Evolutionary conservation across 2,329 filamentous ascomycete species (phyloP).

Genomic region (Coniochaeta prunicola): DNA sequence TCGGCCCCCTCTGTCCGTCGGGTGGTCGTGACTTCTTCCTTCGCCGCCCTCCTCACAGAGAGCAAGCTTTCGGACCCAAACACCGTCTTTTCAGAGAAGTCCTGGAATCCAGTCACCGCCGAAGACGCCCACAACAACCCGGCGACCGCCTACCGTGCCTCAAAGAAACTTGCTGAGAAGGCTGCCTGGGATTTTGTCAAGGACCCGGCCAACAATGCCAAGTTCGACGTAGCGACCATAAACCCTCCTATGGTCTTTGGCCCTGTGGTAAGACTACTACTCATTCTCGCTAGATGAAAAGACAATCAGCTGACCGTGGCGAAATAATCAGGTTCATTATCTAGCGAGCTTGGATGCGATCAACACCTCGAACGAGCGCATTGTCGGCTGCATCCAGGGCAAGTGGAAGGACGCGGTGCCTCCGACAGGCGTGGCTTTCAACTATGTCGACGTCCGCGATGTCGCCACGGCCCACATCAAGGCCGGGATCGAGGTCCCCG

Average conservation of each 20-base stretch:
- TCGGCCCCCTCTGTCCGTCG: slow-evolving; percentile 55
- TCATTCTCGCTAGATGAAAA: slow-evolving; percentile 39
- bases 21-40: slow-evolving; percentile 57
- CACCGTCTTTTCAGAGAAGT: slow-evolving; percentile 36
- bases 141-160: slow-evolving; percentile 43
- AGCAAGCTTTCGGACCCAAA: slow-evolving; percentile 26
- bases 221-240: slow-evolving; percentile 34
- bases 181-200: slow-evolving; percentile 46
- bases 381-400: slow-evolving; percentile 43
- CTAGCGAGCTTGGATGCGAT: slow-evolving; percentile 31
- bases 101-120: slow-evolving; percentile 47
- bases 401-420: slow-evolving; percentile 38
- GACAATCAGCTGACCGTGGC: no score
- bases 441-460: slow-evolving; percentile 52
- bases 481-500: slow-evolving; percentile 38
- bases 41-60: slow-evolving; percentile 42
- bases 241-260: slow-evolving; percentile 50
- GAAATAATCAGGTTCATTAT: background rate
- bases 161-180: slow-evolving; percentile 47
- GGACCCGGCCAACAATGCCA: slow-evolving; percentile 25
- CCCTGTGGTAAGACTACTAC: slow-evolving; percentile 36
- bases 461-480: slow-evolving; percentile 44
- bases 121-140: slow-evolving; percentile 32
- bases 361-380: slow-evolving; percentile 47
- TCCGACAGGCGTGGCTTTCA: slow-evolving; percentile 28